These are phyloP conservation scores for Ophidiomyces ophidiicola DNA, from an alignment of 2,329 filamentous ascomycete species.

Conservation along the genomic window DNA sequence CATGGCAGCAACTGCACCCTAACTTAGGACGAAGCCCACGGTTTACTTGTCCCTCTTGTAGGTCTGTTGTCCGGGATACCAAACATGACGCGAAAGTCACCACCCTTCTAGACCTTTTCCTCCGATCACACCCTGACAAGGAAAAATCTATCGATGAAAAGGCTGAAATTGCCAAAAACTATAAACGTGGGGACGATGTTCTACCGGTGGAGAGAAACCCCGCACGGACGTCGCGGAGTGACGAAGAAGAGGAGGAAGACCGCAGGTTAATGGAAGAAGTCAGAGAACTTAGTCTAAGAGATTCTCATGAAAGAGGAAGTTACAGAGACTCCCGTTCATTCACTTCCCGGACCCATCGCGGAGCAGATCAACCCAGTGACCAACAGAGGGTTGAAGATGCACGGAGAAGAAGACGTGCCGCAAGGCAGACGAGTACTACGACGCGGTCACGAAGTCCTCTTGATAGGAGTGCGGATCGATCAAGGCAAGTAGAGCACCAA, in stretches of 20 bases:
- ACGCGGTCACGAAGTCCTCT: slow-evolving; percentile 15
- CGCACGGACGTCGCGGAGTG: slow-evolving; percentile 16
- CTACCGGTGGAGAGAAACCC: slow-evolving; percentile 43
- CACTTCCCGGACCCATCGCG: slow-evolving; percentile 19
- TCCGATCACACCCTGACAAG: slow-evolving; percentile 66
- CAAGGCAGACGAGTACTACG: slow-evolving; percentile 17
- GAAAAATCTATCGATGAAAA: slow-evolving; percentile 60
- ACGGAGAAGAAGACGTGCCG: slow-evolving; percentile 22
- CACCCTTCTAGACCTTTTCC: slow-evolving; percentile 77
- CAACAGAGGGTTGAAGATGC: slow-evolving; percentile 30
- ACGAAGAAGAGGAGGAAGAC: slow-evolving; percentile 54
- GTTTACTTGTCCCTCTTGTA: slow-evolving; percentile 89
- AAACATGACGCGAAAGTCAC: slow-evolving; percentile 82
- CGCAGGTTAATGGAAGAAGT: slow-evolving; percentile 58
- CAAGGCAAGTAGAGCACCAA: slow-evolving; percentile 70
- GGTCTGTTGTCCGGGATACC: slow-evolving; percentile 72
- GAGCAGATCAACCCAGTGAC: slow-evolving; percentile 28
- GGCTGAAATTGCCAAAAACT: slow-evolving; percentile 60
- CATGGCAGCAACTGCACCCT: slow-evolving; percentile 54
- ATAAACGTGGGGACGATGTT: slow-evolving; percentile 70
- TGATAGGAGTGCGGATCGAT: slow-evolving; percentile 22
- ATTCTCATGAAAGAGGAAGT: slow-evolving; percentile 19
- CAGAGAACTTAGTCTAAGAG: slow-evolving; percentile 57
- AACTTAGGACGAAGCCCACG: slow-evolving; percentile 38
- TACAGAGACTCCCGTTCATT: slow-evolving; percentile 19